Evolutionary conservation across 257 asterid genomes (phyloP).

Genomic region (Fraxinus americana): DNA sequence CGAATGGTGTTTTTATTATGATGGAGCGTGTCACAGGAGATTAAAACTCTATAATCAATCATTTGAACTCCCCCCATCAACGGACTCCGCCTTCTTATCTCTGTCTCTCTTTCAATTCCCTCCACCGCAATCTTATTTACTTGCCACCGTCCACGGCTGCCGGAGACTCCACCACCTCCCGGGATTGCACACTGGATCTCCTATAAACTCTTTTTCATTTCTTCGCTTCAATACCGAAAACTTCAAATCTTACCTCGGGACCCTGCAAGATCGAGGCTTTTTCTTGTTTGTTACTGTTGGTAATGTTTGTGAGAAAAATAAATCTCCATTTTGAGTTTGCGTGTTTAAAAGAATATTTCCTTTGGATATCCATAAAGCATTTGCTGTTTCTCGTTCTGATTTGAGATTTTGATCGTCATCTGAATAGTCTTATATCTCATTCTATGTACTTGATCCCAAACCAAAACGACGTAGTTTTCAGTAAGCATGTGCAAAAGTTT

Average conservation of each 20-base stretch:
- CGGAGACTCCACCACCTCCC: slow-evolving; percentile 16
- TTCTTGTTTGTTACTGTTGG: slow-evolving; percentile 5
- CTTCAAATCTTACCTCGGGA: slow-evolving; percentile 20
- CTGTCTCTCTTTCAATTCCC: not conserved
- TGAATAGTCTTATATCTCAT: not conserved
- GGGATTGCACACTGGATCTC: slow-evolving; percentile 29
- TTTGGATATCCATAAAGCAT: slow-evolving; percentile 24
- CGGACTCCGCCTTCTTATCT: slow-evolving; percentile 26
- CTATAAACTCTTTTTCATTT: not conserved
- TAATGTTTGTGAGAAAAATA: slow-evolving; percentile 22
- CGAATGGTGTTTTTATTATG: not conserved
- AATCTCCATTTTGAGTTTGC: slow-evolving; percentile 8
- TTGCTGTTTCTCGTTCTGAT: slow-evolving; percentile 23
- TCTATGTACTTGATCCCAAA: not conserved
- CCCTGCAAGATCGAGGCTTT: slow-evolving; percentile 36
- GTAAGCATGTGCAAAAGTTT: not conserved
- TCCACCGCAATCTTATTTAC: not conserved
- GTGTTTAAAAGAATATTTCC: slow-evolving; percentile 12
- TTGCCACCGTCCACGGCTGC: not conserved
- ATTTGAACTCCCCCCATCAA: slow-evolving; percentile 26
- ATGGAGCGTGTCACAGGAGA: slow-evolving; percentile 15
- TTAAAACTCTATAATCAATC: slow-evolving; percentile 17
- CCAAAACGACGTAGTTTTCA: slow-evolving; percentile 22
- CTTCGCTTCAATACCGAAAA: not conserved
- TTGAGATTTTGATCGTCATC: slow-evolving; percentile 27